Evolutionary conservation across 495 filamentous ascomycete genomes (phyloP), one percentile per base, ranked within the genome.

Genomic region (Podospora pseudocomata): DNA sequence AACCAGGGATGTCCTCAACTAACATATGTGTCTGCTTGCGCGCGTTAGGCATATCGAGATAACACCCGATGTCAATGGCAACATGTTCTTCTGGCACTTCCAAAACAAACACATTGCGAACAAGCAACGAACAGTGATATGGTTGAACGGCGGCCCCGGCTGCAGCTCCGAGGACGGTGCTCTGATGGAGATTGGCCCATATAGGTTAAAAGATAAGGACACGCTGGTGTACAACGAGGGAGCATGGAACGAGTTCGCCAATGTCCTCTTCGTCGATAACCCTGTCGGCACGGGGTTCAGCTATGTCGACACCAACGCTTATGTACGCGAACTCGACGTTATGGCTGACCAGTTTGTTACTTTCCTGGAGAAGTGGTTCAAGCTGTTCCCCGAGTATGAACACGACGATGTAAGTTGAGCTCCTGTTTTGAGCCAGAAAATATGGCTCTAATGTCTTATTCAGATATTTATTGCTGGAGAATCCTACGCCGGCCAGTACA

Each of bases 41-140:
- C n/a, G n/a, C 23, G 2, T n/a, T 44, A 97, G 94, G 20, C 96
- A 97, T 75, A 89, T 99, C 78, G 93, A 97, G 78, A 87, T 99
- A 73, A 90, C 90, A 67, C 83, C 89, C 7, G 86, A 90, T 67
- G 85, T 87, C 72, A 92, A 97, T 78, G 94, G 94, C 65, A 94
- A 98, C 78, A 81, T 99, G 2, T 99, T 97, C 84, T 99, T 98
- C 81, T 99, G 95, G 95, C 92, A 96, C 74, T 97, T 89, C 74
- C 89, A 97, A 75, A 98, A 97, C 75, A 87, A 91, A 63, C 94
- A 98, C 74, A 97, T 98, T 67, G 95, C 93, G 49, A 92, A 97
- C 76, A 87, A 86, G 69, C 92, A 96, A 76, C 88, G 94, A 30
- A 97, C 95, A 0, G 91, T 99, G 4, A 90, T 99, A 74, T 99